Conservation (phyloP, 768 basidiomycete genomes). For the Lactarius sanguifluus region DNA sequence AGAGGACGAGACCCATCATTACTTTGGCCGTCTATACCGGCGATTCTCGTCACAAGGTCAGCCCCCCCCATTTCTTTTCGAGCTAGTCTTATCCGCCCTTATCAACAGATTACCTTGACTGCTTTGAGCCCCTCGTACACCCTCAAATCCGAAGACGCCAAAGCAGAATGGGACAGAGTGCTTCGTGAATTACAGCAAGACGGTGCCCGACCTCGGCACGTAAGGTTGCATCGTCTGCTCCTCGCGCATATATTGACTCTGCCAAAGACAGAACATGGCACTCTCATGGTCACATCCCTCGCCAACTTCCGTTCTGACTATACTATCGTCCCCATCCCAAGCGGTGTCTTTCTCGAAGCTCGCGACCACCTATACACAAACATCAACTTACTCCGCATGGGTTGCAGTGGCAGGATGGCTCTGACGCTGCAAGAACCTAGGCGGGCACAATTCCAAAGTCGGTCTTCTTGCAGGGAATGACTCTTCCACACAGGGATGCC, state of each 20-base stretch:
- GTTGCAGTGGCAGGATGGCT: conserved; percentile 74
- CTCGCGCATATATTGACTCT: conserved; percentile 2
- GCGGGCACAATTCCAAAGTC: conserved; percentile 37
- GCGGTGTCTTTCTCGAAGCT: conserved; percentile 61
- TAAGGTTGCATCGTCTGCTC: conserved; percentile 32
- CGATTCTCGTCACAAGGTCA: conserved; percentile 63
- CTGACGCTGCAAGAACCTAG: conserved; percentile 77
- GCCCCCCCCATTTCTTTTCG: background rate
- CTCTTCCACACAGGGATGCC: conserved; percentile 51
- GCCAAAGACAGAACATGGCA: conserved; percentile 59
- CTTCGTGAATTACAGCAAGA: conserved; percentile 63
- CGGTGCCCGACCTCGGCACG: conserved; percentile 73
- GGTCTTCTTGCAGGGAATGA: background rate
- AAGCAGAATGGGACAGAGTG: conserved; percentile 59
- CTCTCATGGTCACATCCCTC: conserved; percentile 78
- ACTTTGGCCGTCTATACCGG: conserved; percentile 78
- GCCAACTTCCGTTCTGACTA: conserved; percentile 87
- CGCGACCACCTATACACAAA: conserved; percentile 75
- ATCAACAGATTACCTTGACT: conserved; percentile 55
- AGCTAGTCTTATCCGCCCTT: background rate
- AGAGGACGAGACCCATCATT: conserved; percentile 57
- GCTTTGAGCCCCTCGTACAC: conserved; percentile 49
- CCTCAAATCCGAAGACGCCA: conserved; percentile 46
- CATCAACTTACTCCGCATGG: conserved; percentile 82
- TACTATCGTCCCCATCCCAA: conserved; percentile 77